Percentiles rank a stretch among this genome's conserved stretches.
Evolutionary conservation across 305 asterid genomes (phyloP).

Genomic region (Fraxinus baroniana): DNA sequence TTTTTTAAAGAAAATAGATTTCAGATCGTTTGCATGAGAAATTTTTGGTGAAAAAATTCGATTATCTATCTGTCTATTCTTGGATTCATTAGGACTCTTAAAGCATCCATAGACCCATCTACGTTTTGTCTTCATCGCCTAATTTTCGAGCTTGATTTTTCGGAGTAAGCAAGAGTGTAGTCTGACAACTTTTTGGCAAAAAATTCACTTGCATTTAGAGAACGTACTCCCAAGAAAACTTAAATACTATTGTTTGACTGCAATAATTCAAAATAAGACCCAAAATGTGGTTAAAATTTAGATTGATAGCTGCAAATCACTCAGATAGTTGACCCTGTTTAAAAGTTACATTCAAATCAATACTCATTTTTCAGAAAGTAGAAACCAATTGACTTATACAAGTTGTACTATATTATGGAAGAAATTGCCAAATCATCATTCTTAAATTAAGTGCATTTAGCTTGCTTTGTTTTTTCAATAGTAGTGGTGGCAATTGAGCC

Average conservation of each 20-base stretch:
- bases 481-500: no score
- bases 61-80: neutral
- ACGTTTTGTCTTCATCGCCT: neutral
- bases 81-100: neutral
- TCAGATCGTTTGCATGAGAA: neutral
- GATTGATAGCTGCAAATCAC: neutral
- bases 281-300: neutral
- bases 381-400: neutral
- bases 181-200: neutral
- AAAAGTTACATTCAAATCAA: neutral
- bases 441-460: neutral
- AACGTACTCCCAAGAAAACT: neutral
- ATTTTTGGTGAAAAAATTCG: neutral
- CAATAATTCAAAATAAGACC: neutral
- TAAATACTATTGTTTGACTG: neutral
- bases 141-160: neutral
- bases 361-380: neutral
- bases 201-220: neutral
- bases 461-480: neutral
- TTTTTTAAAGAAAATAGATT: neutral
- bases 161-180: neutral
- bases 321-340: neutral
- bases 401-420: neutral
- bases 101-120: neutral
- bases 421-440: neutral